phyloP scores from a whole-genome alignment of 805 yeast species.

The Yarrowia porcina region DNA sequence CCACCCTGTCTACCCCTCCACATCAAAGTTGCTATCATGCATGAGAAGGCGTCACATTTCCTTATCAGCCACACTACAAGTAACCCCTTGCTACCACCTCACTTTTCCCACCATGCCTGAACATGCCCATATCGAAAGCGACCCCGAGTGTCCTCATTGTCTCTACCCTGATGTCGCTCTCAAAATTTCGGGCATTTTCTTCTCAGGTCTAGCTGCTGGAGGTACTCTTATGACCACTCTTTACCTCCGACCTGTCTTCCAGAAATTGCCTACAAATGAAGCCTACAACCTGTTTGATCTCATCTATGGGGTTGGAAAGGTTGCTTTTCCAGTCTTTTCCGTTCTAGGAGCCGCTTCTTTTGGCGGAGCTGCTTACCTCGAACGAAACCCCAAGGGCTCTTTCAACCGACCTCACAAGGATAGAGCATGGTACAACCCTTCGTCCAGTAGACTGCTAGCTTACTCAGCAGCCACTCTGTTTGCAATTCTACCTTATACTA shows the following conservation, averaged over 20 bases:
- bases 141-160: slow-evolving; percentile 20
- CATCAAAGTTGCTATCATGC: slow-evolving; percentile 20
- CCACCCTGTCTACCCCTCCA: not conserved
- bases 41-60: not conserved
- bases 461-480: not conserved
- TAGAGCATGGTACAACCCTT: slow-evolving; percentile 8
- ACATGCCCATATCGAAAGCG: slow-evolving; percentile 3
- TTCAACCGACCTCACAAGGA: not conserved
- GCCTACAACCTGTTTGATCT: slow-evolving; percentile 11
- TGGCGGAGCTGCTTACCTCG: slow-evolving; percentile 18
- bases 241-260: slow-evolving; percentile 7
- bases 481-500: slow-evolving; percentile 9
- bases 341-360: slow-evolving; percentile 4
- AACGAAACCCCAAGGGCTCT: slow-evolving; percentile 15
- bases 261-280: slow-evolving; percentile 12
- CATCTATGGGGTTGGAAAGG: not conserved
- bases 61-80: slow-evolving; percentile 14
- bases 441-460: slow-evolving; percentile 3
- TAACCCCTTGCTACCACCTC: not conserved
- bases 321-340: not conserved
- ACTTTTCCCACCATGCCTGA: not conserved
- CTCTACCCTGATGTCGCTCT: slow-evolving; percentile 19
- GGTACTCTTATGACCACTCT: slow-evolving; percentile 4
- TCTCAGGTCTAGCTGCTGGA: slow-evolving; percentile 19
- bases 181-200: slow-evolving; percentile 7